Base-by-base conservation (phyloP, 2,329 filamentous ascomycete species). In the Ascochyta fabae region DNA sequence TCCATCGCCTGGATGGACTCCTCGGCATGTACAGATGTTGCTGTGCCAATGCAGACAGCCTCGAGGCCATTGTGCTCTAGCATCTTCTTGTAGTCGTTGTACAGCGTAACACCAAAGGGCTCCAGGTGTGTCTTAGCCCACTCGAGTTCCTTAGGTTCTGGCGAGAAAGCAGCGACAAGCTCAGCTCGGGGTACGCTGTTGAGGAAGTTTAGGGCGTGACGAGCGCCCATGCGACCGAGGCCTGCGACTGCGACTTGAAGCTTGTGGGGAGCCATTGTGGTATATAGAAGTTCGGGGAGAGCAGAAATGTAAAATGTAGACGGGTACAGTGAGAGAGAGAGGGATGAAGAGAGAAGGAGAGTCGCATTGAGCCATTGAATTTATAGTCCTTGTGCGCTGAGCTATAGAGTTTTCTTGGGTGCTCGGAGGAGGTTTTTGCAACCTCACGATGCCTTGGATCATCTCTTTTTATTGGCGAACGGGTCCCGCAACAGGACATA, bases 171-270 rank as follows among this genome's bases (percentile, higher is more conserved):
- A 50, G 80, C 81, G 26, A 83, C 78, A 27, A 84, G 76, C 45
- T 81, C 69, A 38, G 81, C 80, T 38, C 79, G 76, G 24, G 80
- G 79, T 6, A 77, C 77, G 26, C 74, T 73, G 52, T 80, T 68
- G 44, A 82, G 70, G 53, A 82, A 78, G 60, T 80, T 81, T 42
- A 79, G 67, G 48, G 79, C 81, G 69, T 83, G 81, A n/a, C 80
- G 77, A 55, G 79, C 77, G 43, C 81, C 81, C 79, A 84, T 84
- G 60, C 81, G 79, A 29, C 81, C 81, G 44, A 83, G 79, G 42
- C 81, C 81, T 35, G 79, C 79, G 46, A 79, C 78, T 48, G 74
- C 81, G 59, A 83, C 70, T 59, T 78, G 59, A n/a, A 70, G 61
- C 53, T 59, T 65, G 39, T 52, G 57, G 31, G 63, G 67, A 49